Base-by-base conservation (phyloP, 192 early-diverging fungal genomes). In the Podila minutissima region DNA sequence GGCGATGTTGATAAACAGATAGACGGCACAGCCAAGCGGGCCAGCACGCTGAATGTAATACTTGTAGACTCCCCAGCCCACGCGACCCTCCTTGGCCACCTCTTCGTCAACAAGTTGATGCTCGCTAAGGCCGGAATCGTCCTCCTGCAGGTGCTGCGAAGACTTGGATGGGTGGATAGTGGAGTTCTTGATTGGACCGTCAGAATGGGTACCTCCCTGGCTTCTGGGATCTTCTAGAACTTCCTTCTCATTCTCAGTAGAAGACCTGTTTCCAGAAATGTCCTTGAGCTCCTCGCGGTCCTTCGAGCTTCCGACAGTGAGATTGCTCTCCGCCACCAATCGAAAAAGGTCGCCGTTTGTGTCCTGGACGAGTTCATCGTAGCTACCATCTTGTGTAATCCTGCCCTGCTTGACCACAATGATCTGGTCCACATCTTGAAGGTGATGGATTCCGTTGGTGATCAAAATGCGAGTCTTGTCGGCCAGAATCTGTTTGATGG, bases 401-500 rank as follows among this genome's bases (percentile, higher is more conserved):
- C 67, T 62, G 4, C 95, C 96, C 17, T 95, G 84, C 58, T 83
- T 84, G 60, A 98, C 73, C 69, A 94, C 82, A 53, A 95, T 63
- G 12, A 95, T 88, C 20, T 85, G 82, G 64, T 96, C 92, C 3
- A 86, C 82, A 32, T 90, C 86, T 28, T 83, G 86, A 10, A 97
- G 63, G 63, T 93, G 93, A 53, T 91, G 89, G 37, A 96, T 90
- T 9, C 90, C 90, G 65, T 92, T 91, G 28, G 94, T 94, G 37
- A 95, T 93, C 33, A 95, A 86, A 55, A 98, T 82, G 31, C 95
- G 89, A n/a, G 91, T 86, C 74, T 95, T 95, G 64, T 84, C 82
- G 53, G 87, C 87, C 17, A 97, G 86, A 49, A 97, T 79, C 8
- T 48, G 24, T 0, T 60, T 49, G 6, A 79, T 28, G 41, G 66